These are phyloP conservation scores for Sphagnum contortum DNA, from an alignment of 225 moss, liverwort and hornwort species.

Conservation along the genomic window DNA sequence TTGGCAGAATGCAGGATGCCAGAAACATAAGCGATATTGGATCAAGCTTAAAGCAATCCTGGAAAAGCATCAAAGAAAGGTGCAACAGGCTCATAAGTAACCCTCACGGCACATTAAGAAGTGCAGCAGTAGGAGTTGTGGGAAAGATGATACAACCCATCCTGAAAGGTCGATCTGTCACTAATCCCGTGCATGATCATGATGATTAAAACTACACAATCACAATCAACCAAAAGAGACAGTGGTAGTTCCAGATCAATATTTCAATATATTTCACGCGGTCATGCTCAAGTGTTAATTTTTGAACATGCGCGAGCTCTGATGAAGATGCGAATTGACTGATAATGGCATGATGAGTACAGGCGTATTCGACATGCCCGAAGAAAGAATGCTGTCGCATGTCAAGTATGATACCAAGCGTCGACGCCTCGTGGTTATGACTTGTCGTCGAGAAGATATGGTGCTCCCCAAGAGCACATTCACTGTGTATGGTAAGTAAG, in stretches of 20 bases:
- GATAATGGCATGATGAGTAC: background rate
- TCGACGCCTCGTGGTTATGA: constrained; percentile 18
- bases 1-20: constrained; percentile 3
- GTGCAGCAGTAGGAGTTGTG: constrained; percentile 10
- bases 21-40: background rate
- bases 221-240: background rate
- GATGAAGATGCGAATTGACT: too few relatives aligned
- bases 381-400: constrained; percentile 24
- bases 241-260: too few relatives aligned
- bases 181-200: too few relatives aligned
- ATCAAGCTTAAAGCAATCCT: constrained; percentile 1
- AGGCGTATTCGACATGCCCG: constrained; percentile 25
- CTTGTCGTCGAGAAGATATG: constrained; percentile 26
- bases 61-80: constrained; percentile 2
- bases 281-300: too few relatives aligned
- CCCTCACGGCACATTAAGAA: constrained; percentile 5
- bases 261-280: too few relatives aligned
- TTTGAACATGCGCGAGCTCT: too few relatives aligned
- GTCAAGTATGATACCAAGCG: constrained; percentile 18
- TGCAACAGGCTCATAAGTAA: constrained; percentile 1
- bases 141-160: constrained; percentile 22
- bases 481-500: constrained; percentile 10
- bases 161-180: constrained; percentile 10
- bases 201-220: background rate
- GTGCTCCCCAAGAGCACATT: constrained; percentile 17